Base-by-base conservation (phyloP, 495 filamentous ascomycete genomes). In the Penicillium psychrofluorescens region DNA sequence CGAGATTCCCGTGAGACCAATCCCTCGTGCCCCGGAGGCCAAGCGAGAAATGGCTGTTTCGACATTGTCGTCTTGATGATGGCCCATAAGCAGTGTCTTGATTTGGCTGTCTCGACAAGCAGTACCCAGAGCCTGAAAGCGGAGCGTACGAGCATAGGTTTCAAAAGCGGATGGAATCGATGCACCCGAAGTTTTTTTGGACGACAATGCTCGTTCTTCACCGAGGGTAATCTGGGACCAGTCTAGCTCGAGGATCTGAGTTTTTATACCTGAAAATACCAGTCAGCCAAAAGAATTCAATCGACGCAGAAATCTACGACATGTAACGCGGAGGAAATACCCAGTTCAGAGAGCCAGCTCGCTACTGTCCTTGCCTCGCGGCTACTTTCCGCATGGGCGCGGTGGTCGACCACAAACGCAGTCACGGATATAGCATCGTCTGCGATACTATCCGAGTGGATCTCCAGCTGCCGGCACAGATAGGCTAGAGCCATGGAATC, bases 401-500 rank as follows among this genome's bases (percentile, higher is more conserved):
- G 68, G 56, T 98, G 92, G 63, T 97, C 83, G 34, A 97, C 77
- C 12, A 95, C 74, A 49, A 92, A 76, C 4, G 76, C 84, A 7
- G 67, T 68, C 30, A 90, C 76, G 1, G 54, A 50, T 30, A 68
- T 43, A 6, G 48, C 45, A 22, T 62, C 48, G 45, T 22, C 22
- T 22, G 58, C 16, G 55, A 45, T 48, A 7, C 22, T 22, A 4
- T 35, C 12, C 7, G 43, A 31, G 0, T 48, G 40, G 22, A 22
- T 22, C 35, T 74, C 64, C 38, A 80, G 49, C 38, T 71, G 62
- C 33, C 59, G 60, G 49, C 81, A 89, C n/a, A 97, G 74, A 44
- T 67, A 76, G 35, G 89, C 88, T 32, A 98, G 68, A 14, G 90
- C 91, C 90, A 95, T 98, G 5, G 92, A 97, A 55, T 98, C 92